A percentile compares a stretch with the other conserved stretches of the same genome.
Evolutionary conservation across 441 rosid species (phyloP).

Genomic region (Euphorbia schlechtendalii): DNA sequence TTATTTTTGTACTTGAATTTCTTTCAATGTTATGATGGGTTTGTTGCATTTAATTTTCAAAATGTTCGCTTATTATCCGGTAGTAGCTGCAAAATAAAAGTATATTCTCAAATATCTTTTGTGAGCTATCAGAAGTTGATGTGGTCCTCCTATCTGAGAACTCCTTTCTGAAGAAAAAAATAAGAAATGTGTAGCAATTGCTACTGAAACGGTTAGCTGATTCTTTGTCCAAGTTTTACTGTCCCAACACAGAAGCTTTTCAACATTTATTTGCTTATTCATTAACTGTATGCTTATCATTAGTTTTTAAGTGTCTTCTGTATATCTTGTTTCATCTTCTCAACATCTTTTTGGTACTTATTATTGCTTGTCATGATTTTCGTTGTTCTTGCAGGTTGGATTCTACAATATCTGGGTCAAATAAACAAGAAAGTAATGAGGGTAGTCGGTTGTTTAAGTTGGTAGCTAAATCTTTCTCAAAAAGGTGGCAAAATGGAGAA

Average conservation of each 20-base stretch:
- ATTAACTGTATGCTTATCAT: not conserved
- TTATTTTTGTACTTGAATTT: not conserved
- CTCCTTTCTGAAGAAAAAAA: not conserved
- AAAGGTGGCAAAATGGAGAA: conserved; percentile 99
- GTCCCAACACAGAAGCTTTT: not conserved
- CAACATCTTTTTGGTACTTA: conserved; percentile 13
- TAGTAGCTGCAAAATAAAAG: not conserved
- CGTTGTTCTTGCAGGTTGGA: conserved; percentile 67
- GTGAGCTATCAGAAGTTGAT: not conserved
- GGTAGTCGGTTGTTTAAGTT: conserved; percentile 93
- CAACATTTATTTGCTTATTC: not conserved
- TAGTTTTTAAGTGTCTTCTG: not conserved
- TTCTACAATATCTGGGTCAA: conserved; percentile 91
- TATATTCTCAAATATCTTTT: not conserved
- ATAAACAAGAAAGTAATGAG: conserved; percentile 88
- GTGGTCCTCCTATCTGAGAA: not conserved
- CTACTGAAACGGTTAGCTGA: not conserved
- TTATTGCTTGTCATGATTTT: conserved; percentile 21
- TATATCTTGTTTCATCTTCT: not conserved
- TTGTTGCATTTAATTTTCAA: not conserved
- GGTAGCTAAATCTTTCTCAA: conserved; percentile 96
- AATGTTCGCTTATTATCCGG: conserved; percentile 3
- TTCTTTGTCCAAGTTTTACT: not conserved
- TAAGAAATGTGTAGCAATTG: not conserved
- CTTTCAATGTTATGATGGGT: not conserved